Percentiles rank a stretch among this genome's conserved stretches.
Evolutionary conservation across 768 basidiomycete genomes (phyloP).

Genomic region (Leccinum rimulosum): DNA sequence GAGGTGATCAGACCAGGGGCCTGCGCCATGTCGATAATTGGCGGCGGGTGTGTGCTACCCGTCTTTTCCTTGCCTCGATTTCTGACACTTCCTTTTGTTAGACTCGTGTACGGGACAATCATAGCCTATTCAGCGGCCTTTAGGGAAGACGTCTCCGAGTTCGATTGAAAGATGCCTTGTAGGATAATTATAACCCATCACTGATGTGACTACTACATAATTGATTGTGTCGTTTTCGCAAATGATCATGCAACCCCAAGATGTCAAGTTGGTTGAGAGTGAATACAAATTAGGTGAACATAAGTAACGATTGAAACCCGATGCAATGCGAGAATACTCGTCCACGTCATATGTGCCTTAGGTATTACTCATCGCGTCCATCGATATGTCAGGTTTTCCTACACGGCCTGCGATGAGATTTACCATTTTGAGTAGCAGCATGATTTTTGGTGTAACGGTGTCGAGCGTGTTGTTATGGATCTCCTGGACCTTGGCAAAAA

Average conservation of each 20-base stretch:
- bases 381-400: constrained; percentile 16
- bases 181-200: background rate
- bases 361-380: background rate
- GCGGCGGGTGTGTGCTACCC: constrained; percentile 62
- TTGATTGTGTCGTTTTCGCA: constrained; percentile 9
- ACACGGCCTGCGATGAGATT: constrained; percentile 29
- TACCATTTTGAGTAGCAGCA: constrained; percentile 30
- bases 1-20: constrained; percentile 81
- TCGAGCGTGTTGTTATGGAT: constrained; percentile 21
- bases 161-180: constrained; percentile 42
- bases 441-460: constrained; percentile 27
- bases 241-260: background rate
- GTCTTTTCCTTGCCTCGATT: background rate
- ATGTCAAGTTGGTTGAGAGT: background rate
- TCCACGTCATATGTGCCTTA: constrained; percentile 2
- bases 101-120: constrained; percentile 89
- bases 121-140: constrained; percentile 83
- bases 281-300: background rate
- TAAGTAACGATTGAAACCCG: background rate
- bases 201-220: constrained; percentile 16
- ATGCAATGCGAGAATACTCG: background rate
- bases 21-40: constrained; percentile 91
- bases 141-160: constrained; percentile 79
- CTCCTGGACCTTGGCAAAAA: constrained; percentile 23
- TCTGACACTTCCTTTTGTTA: constrained; percentile 23